Evolutionary conservation across 1,284 basidiomycete species (phyloP), one percentile per base, ranked within the genome.

Genomic region (Cutaneotrichosporon mucoides): DNA sequence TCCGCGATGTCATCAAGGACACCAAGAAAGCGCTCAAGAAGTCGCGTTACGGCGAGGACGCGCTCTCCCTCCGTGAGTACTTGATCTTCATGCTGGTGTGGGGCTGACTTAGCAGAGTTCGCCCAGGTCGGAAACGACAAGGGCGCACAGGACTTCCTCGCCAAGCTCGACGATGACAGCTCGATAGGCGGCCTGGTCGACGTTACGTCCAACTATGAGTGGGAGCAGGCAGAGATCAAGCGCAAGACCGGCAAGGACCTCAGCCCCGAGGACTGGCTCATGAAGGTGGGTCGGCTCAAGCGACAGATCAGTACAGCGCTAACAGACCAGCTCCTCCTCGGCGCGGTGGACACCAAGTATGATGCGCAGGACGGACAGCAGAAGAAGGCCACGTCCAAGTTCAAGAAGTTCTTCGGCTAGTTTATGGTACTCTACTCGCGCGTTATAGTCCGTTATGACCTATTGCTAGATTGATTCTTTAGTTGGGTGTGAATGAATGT

Each of bases 341-440:
- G 71, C 44, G 66, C 70, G 15, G 70, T 73, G 55, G 71, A 70
- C 66, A 62, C 64, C 12, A 70, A 66, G n/a, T 75, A 73, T 65
- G 73, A 75, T 61, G 68, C 68, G 62, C 74, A 76, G 62, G 76
- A 60, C 44, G 55, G 53, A 13, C 34, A n/a, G 16, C 53, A 40
- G 7, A 46, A 45, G 41, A 54, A 59, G 57, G 46, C 24, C 24
- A 24, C 6, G 34, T 9, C 10, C 33, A 48, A 48, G 46, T 36
- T 48, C 13, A 48, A 48, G 46, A 48, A 48, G 46, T 48, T 48
- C 46, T 48, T 48, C 34, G n/a, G 24, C 34, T 48, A 48, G 24
- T 24, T 24, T 24, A 24, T 24, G 24, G 24, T 24, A 24, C 24
- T 24, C 24, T 24, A 24, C 24, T 24, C 24, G 24, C 24, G 24